These are phyloP conservation scores for Calocybe cyanea DNA, from an alignment of 768 basidiomycete genomes.

Conservation along the genomic window DNA sequence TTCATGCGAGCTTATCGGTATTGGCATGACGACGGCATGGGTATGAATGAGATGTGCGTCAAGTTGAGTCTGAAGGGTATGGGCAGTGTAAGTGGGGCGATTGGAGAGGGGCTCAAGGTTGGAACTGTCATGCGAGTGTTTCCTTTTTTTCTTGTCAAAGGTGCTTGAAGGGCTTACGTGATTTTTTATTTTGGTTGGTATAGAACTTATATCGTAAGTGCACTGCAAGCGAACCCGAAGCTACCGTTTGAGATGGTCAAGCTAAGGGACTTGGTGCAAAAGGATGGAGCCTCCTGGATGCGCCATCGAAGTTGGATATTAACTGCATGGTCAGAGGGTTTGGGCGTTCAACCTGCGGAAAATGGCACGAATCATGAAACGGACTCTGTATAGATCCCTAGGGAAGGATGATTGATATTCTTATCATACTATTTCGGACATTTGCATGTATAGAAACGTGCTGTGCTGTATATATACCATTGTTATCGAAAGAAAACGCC, in stretches of 20 bases:
- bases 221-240: conserved; percentile 24
- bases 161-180: neutral
- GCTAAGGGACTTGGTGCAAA: conserved; percentile 27
- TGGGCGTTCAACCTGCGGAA: neutral
- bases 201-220: conserved; percentile 29
- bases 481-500: too few species aligned
- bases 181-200: neutral
- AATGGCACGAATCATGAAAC: neutral
- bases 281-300: conserved; percentile 26
- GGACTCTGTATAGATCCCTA: too few species aligned
- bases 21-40: conserved; percentile 26
- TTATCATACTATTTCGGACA: neutral
- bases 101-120: conserved; percentile 20
- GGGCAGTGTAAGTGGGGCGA: conserved; percentile 10
- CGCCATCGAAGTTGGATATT: conserved; percentile 25
- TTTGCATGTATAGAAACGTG: too few species aligned
- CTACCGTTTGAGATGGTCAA: conserved; percentile 25
- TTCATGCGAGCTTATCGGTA: conserved; percentile 30
- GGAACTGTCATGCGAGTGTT: conserved; percentile 29
- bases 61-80: conserved; percentile 20
- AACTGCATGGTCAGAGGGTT: conserved; percentile 9
- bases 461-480: too few species aligned
- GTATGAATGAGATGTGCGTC: conserved; percentile 26
- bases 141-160: neutral
- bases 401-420: too few species aligned